These are phyloP conservation scores for Pichia inconspicua DNA, from an alignment of 1,139 yeast genomes.

Conservation along the genomic window DNA sequence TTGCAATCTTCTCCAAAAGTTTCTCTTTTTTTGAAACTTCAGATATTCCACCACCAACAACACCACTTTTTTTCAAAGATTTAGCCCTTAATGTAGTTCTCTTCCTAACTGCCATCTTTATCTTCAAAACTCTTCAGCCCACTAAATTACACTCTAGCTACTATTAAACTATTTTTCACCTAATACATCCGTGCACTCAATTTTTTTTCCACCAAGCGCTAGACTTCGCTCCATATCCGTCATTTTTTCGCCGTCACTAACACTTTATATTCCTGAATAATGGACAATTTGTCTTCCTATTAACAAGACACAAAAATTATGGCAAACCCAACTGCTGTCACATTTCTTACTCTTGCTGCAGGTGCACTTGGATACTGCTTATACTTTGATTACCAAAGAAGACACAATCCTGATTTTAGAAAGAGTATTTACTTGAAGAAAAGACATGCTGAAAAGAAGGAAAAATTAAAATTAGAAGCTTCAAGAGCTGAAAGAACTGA, in stretches of 20 bases:
- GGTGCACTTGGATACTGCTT: conserved; percentile 70
- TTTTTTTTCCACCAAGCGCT: too few relatives aligned
- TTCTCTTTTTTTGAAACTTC: conserved; percentile 11
- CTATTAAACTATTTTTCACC: background rate
- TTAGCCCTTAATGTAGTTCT: conserved; percentile 41
- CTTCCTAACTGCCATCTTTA: conserved; percentile 36
- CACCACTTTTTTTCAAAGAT: conserved; percentile 21
- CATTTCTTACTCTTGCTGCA: conserved; percentile 45
- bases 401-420: conserved; percentile 77
- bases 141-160: background rate
- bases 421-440: conserved; percentile 58
- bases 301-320: conserved; percentile 9
- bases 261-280: too few relatives aligned
- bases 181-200: conserved; percentile 1
- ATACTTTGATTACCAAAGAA: conserved; percentile 88
- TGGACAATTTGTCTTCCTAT: background rate
- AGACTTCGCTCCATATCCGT: too few relatives aligned
- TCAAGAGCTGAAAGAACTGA: conserved; percentile 55
- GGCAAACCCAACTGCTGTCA: conserved; percentile 33
- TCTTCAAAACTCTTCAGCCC: background rate
- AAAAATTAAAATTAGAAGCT: conserved; percentile 44
- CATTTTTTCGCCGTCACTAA: background rate
- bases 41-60: background rate
- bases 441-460: conserved; percentile 44
- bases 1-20: conserved; percentile 13